Evolutionary conservation across 192 early-diverging fungal genomes (phyloP).

Genomic region (Umbelopsis vinacea): DNA sequence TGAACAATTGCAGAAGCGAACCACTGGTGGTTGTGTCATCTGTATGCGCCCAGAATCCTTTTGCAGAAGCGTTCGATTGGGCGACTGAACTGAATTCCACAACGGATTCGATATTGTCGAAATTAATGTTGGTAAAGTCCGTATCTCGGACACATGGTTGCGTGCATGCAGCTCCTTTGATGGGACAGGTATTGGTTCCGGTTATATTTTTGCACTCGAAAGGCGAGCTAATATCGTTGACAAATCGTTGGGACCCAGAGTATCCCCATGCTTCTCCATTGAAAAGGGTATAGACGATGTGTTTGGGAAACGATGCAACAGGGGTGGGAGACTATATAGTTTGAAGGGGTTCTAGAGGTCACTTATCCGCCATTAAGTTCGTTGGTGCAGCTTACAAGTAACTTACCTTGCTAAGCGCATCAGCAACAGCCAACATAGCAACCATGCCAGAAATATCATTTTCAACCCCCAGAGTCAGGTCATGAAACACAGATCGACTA

Average conservation of each 20-base stretch:
- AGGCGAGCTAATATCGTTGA: slow-evolving; percentile 64
- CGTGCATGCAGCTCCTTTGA: slow-evolving; percentile 50
- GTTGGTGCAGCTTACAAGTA: not conserved
- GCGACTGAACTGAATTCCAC: slow-evolving; percentile 71
- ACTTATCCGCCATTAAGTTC: not conserved
- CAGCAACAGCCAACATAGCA: slow-evolving; percentile 67
- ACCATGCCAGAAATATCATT: slow-evolving; percentile 64
- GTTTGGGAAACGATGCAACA: slow-evolving; percentile 55
- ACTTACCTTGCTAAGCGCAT: slow-evolving; percentile 69
- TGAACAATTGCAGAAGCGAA: slow-evolving; percentile 18
- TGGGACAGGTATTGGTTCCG: slow-evolving; percentile 33
- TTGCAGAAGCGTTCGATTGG: slow-evolving; percentile 21
- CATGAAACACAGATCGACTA: slow-evolving; percentile 67
- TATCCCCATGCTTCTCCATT: slow-evolving; percentile 75
- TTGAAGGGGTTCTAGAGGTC: not conserved
- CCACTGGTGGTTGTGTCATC: slow-evolving; percentile 36
- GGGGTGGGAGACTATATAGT: slow-evolving; percentile 44
- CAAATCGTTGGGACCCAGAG: slow-evolving; percentile 83
- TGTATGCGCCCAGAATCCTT: slow-evolving; percentile 48
- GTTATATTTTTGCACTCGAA: slow-evolving; percentile 59
- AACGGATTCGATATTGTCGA: slow-evolving; percentile 70
- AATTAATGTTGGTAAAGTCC: slow-evolving; percentile 71
- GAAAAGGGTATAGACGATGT: slow-evolving; percentile 80
- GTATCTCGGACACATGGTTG: slow-evolving; percentile 65
- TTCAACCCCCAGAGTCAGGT: slow-evolving; percentile 60